Evolutionary conservation across 352 stramenopile species (phyloP).

Genomic region (Phytopythium delawarense): DNA sequence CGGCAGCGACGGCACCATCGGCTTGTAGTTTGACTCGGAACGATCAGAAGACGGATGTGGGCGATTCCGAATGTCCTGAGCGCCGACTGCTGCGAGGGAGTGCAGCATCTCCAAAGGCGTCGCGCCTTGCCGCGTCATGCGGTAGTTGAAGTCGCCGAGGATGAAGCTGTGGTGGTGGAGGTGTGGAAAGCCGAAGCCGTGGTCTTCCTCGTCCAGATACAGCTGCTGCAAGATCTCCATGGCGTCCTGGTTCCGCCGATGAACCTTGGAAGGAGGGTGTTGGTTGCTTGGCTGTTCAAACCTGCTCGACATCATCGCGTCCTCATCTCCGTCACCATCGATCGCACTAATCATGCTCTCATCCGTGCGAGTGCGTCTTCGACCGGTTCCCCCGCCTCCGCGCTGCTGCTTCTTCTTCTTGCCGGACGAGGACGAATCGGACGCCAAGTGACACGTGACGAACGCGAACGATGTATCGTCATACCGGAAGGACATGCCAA

Average conservation of each 20-base stretch:
- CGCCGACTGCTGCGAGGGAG: conserved; percentile 15
- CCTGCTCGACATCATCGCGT: neutral
- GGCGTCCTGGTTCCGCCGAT: conserved; percentile 77
- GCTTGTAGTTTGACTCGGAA: neutral
- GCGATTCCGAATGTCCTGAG: conserved; percentile 1
- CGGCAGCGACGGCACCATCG: conserved; percentile 8
- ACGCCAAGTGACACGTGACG: conserved; percentile 85
- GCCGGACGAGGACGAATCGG: conserved; percentile 65
- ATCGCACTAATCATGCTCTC: neutral
- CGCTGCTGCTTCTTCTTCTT: conserved; percentile 21
- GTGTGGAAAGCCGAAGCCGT: conserved; percentile 78
- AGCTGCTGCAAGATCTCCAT: conserved; percentile 81
- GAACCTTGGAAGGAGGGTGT: conserved; percentile 58
- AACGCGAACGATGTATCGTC: conserved; percentile 87
- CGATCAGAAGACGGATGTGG: neutral
- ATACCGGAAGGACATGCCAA: conserved; percentile 86
- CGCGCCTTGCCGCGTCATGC: conserved; percentile 41
- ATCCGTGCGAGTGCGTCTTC: conserved; percentile 4
- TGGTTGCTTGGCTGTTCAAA: conserved; percentile 4
- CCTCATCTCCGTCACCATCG: neutral
- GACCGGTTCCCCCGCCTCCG: neutral
- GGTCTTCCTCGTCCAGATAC: conserved; percentile 77
- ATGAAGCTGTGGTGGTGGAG: conserved; percentile 88
- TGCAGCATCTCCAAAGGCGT: conserved; percentile 58
- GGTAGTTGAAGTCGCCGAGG: conserved; percentile 89